These are phyloP conservation scores for Chaetothyriales sp. DNA, from an alignment of 2,329 filamentous ascomycete species.

Conservation along the genomic window DNA sequence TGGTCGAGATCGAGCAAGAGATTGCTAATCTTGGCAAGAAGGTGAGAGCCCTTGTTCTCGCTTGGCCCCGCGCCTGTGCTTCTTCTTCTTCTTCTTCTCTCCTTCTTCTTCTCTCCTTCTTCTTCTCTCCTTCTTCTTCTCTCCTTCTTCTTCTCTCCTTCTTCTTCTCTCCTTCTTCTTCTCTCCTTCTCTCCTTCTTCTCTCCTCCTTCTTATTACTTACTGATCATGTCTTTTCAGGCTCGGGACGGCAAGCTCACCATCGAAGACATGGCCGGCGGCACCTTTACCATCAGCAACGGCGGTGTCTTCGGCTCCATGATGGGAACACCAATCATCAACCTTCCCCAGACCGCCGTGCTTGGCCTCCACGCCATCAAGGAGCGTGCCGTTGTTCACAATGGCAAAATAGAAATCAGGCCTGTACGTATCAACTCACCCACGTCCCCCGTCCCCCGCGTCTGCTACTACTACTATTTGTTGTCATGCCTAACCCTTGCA, in stretches of 20 bases:
- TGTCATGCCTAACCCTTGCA: slow-evolving; percentile 17
- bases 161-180: too few species aligned
- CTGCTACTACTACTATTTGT: too few species aligned
- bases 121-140: too few species aligned
- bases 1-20: slow-evolving; percentile 75
- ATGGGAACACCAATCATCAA: slow-evolving; percentile 99
- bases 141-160: too few species aligned
- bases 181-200: too few species aligned
- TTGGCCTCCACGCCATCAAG: slow-evolving; percentile 93
- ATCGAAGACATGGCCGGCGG: slow-evolving; percentile 99
- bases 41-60: slow-evolving; percentile 34
- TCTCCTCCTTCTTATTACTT: too few species aligned
- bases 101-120: too few species aligned
- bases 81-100: too few species aligned
- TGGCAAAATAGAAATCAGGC: slow-evolving; percentile 86
- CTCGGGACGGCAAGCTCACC: slow-evolving; percentile 87
- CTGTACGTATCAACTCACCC: slow-evolving; percentile 35
- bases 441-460: too few species aligned
- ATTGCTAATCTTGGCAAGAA: slow-evolving; percentile 95
- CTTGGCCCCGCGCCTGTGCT: background rate
- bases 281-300: slow-evolving; percentile 95
- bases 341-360: slow-evolving; percentile 44
- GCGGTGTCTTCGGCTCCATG: slow-evolving; percentile 89
- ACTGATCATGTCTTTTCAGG: slow-evolving; percentile 37
- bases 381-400: slow-evolving; percentile 80